Evolutionary conservation across 768 basidiomycete genomes (phyloP), one percentile per base, ranked within the genome.

Genomic region (Leccinum fibrillosum): DNA sequence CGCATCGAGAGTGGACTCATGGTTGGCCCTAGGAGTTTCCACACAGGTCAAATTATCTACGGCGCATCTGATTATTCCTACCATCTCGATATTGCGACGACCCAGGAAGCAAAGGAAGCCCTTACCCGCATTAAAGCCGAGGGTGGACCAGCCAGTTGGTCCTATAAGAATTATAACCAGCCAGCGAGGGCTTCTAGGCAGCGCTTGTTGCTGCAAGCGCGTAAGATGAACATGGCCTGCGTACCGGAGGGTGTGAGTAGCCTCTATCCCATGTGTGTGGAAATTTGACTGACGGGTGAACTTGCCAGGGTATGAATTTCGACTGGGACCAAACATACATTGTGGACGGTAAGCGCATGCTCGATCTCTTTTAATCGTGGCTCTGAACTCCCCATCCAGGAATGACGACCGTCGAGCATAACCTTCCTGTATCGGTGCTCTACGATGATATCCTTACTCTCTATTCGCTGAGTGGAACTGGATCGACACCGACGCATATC

Each of bases 261-360:
- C 23, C 26, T 8, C n/a, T 12, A 39, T 28, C 7, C 34, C 25
- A 17, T 17, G 1, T 57, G 23, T 17, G 5, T 9, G 8, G 4
- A 26, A 21, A 44, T 47, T 26, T 9, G 12, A 52, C 47, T 58
- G 10, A 62, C n/a, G 8, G 12, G 19, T 15, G 32, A 28, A 19
- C 35, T 19, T 26, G 19, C 9, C 42, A 50, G 76, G 89, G 89
- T 9, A 88, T 89, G 88, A 88, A 87, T 65, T 83, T 78, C 28
- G 88, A 90, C 64, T 90, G 89, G 89, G 88, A 90, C 63, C 70
- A 84, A 62, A 88, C 89, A 0, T 90, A 89, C 62, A 88, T 90
- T 55, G 73, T 88, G n/a, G 89, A 90, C 64, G 89, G 88, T 84
- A 58, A 58, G 74, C 60, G n/a, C 37, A 30, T 10, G 21, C 6